These are phyloP conservation scores for Chaetomium sp. DNA, from an alignment of 2,329 filamentous ascomycete species.

Conservation along the genomic window DNA sequence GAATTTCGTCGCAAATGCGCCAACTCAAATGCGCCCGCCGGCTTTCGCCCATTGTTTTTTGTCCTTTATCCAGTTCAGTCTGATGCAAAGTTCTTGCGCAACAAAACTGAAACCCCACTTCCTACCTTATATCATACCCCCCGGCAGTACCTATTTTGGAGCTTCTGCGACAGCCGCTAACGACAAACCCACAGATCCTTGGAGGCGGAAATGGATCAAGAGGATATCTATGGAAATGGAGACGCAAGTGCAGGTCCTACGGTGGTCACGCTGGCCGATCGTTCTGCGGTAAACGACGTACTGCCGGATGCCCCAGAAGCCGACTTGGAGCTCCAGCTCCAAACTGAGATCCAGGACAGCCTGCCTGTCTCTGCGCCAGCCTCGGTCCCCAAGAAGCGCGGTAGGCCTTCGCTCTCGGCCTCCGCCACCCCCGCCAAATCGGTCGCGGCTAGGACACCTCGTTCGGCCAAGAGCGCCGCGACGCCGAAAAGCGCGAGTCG, in stretches of 20 bases:
- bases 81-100: not conserved
- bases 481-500: conserved; percentile 13
- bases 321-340: conserved; percentile 5
- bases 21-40: not conserved
- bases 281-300: not conserved
- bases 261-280: conserved; percentile 16
- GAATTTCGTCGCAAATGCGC: not conserved
- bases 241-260: conserved; percentile 8
- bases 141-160: not conserved
- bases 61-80: not conserved
- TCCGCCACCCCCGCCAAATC: conserved; percentile 19
- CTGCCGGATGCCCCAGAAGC: conserved; percentile 6
- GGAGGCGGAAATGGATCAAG: conserved; percentile 7
- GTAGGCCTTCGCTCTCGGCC: conserved; percentile 19
- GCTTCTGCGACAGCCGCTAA: not conserved
- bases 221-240: not conserved
- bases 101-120: not conserved
- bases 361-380: not conserved
- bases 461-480: conserved; percentile 13
- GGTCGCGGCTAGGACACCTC: conserved; percentile 8
- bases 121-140: not conserved
- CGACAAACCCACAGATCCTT: conserved; percentile 5
- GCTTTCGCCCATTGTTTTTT: not conserved
- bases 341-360: conserved; percentile 1
- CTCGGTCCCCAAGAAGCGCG: conserved; percentile 21